These are phyloP conservation scores for Aspergillus viridinutans DNA, from an alignment of 2,329 filamentous ascomycete genomes.

Conservation along the genomic window DNA sequence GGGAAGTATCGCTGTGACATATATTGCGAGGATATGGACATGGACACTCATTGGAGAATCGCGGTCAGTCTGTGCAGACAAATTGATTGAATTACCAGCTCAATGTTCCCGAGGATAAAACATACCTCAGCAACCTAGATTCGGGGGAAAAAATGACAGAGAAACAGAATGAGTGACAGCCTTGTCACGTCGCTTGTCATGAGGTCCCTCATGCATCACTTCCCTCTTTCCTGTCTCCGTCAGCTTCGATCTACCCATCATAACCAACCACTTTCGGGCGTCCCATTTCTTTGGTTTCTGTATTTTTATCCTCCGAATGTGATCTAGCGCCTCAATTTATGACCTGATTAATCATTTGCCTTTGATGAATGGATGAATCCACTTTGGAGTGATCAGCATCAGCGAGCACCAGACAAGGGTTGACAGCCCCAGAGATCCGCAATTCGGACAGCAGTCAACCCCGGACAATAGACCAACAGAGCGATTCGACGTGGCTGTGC, in stretches of 20 bases:
- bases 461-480: not conserved
- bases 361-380: not conserved
- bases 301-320: not conserved
- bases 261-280: not conserved
- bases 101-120: not conserved
- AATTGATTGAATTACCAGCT: not conserved
- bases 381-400: not conserved
- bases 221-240: not conserved
- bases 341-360: not conserved
- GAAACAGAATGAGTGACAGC: not conserved
- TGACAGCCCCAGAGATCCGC: not conserved
- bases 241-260: not conserved
- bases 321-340: not conserved
- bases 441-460: not conserved
- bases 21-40: not conserved
- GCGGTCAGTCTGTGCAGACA: too few species aligned
- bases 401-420: not conserved
- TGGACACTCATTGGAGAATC: not conserved
- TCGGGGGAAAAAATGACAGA: too few species aligned
- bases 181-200: not conserved
- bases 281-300: not conserved
- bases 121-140: not conserved
- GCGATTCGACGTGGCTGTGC: not conserved
- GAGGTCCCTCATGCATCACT: not conserved
- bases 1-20: not conserved